A percentile compares a stretch with the other conserved stretches of the same genome.
phyloP scores from a whole-genome alignment of 148 eudicot species.

The Fagopyrum tataricum region DNA sequence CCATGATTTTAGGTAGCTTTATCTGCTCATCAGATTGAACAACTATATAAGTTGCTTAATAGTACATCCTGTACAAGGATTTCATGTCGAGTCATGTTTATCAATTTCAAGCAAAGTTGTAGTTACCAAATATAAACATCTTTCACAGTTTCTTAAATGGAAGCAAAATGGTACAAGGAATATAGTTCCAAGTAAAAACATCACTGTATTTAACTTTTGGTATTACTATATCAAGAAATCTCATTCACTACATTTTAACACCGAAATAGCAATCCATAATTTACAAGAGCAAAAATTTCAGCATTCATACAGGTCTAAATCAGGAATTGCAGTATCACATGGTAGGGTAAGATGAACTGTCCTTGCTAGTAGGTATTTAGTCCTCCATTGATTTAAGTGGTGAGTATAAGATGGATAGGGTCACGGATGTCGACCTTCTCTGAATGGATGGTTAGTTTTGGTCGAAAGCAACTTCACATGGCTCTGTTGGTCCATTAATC shows the following conservation, averaged over 20 bases:
- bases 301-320: background rate
- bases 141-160: slow-evolving; percentile 2
- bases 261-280: background rate
- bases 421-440: background rate
- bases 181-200: background rate
- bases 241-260: background rate
- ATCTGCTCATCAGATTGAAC: background rate
- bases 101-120: background rate
- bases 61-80: background rate
- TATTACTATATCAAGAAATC: background rate
- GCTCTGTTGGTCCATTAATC: slow-evolving; percentile 16
- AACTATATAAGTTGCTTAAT: background rate
- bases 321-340: background rate
- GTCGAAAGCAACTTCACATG: slow-evolving; percentile 19
- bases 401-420: background rate
- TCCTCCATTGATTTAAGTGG: background rate
- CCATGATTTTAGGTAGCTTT: background rate
- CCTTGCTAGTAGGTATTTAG: background rate
- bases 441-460: background rate
- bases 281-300: background rate
- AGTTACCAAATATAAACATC: background rate
- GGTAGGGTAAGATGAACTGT: slow-evolving; percentile 2
- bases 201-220: background rate
- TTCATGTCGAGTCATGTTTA: background rate
- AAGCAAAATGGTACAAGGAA: background rate